These are phyloP conservation scores for Saccharomycopsis sp. DNA, from an alignment of 805 yeast species.

Conservation along the genomic window DNA sequence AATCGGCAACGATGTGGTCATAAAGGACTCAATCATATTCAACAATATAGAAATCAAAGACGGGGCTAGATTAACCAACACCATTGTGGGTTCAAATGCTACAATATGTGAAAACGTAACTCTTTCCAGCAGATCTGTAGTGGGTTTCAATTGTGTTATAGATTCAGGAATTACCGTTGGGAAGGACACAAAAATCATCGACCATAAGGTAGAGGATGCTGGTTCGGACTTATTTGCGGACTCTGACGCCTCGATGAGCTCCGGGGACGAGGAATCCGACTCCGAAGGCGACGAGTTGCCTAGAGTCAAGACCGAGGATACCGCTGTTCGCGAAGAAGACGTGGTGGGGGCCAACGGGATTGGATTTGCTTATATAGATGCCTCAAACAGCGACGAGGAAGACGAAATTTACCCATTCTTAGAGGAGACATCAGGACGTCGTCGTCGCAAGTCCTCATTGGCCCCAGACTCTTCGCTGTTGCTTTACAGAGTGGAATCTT, in stretches of 20 bases:
- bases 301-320: conserved; percentile 30
- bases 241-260: conserved; percentile 6
- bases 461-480: background rate
- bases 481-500: conserved; percentile 39
- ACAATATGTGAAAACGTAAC: conserved; percentile 44
- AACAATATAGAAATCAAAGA: conserved; percentile 72
- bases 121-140: conserved; percentile 63
- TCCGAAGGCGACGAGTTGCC: conserved; percentile 21
- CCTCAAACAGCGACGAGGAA: conserved; percentile 24
- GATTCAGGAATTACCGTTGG: conserved; percentile 47
- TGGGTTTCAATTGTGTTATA: conserved; percentile 69
- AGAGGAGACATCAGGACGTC: conserved; percentile 26
- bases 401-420: too few relatives aligned
- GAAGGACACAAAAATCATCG: conserved; percentile 45
- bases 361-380: conserved; percentile 25
- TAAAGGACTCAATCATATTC: conserved; percentile 81
- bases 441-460: background rate
- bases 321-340: conserved; percentile 29
- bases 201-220: conserved; percentile 21
- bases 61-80: conserved; percentile 46
- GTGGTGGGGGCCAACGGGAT: conserved; percentile 21
- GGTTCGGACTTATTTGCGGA: too few relatives aligned
- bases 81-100: conserved; percentile 67
- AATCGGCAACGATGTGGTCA: conserved; percentile 70
- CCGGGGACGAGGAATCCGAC: conserved; percentile 16